Conservation (phyloP, 2,329 filamentous ascomycete genomes). For the Corynespora cassiicola region DNA sequence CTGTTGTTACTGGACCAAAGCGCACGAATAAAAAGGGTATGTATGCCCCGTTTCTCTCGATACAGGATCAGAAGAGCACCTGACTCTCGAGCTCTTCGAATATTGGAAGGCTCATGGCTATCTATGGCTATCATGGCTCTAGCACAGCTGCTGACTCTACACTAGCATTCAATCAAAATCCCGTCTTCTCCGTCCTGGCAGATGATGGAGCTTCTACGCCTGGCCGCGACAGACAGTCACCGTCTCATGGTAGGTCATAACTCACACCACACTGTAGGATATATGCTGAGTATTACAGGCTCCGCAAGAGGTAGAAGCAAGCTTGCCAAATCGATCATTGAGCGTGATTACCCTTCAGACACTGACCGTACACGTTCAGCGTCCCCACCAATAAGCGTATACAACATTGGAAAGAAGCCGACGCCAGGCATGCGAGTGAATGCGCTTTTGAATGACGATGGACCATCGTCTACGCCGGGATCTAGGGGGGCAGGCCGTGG, state of each 20-base stretch:
- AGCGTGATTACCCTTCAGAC: slow-evolving; percentile 49
- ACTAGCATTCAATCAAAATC: slow-evolving; percentile 48
- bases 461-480: slow-evolving; percentile 35
- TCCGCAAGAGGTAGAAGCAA: slow-evolving; percentile 44
- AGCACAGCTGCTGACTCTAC: slow-evolving; percentile 12
- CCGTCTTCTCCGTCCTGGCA: slow-evolving; percentile 48
- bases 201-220: slow-evolving; percentile 49
- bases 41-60: slow-evolving; percentile 13
- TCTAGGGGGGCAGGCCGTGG: slow-evolving; percentile 56
- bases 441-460: slow-evolving; percentile 55
- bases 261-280: neutral
- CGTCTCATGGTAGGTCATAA: slow-evolving; percentile 38
- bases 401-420: slow-evolving; percentile 44
- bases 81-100: too few relatives aligned
- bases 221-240: slow-evolving; percentile 47
- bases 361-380: slow-evolving; percentile 57
- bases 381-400: slow-evolving; percentile 48
- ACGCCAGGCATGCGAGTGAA: slow-evolving; percentile 56
- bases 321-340: slow-evolving; percentile 39
- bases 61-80: too few relatives aligned
- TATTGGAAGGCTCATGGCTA: neutral
- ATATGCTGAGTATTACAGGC: slow-evolving; percentile 21
- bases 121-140: neutral
- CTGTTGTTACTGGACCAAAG: slow-evolving; percentile 63
- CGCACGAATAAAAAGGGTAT: slow-evolving; percentile 56